phyloP scores from a whole-genome alignment of 257 asterid genomes.

The Apocynum venetum region DNA sequence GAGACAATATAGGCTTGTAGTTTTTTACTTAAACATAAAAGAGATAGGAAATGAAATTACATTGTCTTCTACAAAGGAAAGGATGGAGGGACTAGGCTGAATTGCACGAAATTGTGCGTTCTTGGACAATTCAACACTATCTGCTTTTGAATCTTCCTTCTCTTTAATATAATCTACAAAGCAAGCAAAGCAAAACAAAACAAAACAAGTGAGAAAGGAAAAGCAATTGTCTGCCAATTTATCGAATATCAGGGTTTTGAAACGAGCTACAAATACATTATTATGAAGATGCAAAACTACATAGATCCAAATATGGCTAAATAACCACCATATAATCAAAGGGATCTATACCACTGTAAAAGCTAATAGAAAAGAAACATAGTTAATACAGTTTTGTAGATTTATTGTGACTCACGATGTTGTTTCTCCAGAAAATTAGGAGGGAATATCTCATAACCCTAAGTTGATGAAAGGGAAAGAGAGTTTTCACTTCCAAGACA shows the following conservation, averaged over 20 bases:
- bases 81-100: conserved; percentile 78
- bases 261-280: neutral
- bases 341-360: too few relatives aligned
- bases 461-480: neutral
- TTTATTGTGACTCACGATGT: neutral
- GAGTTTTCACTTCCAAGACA: neutral
- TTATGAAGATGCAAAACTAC: neutral
- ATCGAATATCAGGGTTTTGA: neutral
- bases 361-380: neutral
- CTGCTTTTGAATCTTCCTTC: conserved; percentile 37
- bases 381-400: neutral
- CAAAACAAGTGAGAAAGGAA: conserved; percentile 16
- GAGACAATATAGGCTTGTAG: neutral
- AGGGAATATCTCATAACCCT: neutral
- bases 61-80: conserved; percentile 90
- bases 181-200: conserved; percentile 14
- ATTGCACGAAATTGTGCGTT: conserved; percentile 98
- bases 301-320: neutral
- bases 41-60: conserved; percentile 39
- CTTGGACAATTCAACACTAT: conserved; percentile 55
- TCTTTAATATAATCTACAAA: conserved; percentile 43
- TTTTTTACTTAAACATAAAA: conserved; percentile 13
- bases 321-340: neutral
- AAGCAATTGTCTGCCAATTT: neutral
- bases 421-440: neutral